Base-by-base conservation (phyloP, 768 basidiomycete species). In the Symmetrospora coprosmae region DNA sequence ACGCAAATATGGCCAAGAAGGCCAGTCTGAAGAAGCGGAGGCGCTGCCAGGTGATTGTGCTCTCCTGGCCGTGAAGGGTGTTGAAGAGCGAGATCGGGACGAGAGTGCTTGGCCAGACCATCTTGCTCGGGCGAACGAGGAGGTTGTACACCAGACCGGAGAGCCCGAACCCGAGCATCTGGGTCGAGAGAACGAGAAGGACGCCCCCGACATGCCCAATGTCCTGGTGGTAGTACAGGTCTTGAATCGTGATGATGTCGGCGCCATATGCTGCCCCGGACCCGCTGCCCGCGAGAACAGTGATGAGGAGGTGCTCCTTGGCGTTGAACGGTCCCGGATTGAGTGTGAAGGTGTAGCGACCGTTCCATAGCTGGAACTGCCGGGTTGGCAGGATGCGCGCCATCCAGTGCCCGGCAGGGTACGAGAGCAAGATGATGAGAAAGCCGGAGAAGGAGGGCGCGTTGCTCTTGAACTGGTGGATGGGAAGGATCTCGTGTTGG, bases 161-260 rank as follows among this genome's bases (percentile, higher is more conserved):
- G 7, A 72, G 47, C 0, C 70, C 70, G 31, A 71, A 72, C 0
- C 71, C 71, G 38, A 72, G 70, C 2, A 72, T 45, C 46, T 72
- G 71, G 0, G 71, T 71, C 9, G 65, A 62, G 2, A 72, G 60
- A 0, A 72, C 65, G 0, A 71, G 64, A 2, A 60, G 52, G 21
- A 67, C 30, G n/a, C 64, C 64, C 14, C 50, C 50, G 33, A 72
- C 39, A 0, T 61, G 47, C 16, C 67, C 67, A 30, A 72, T 65
- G 37, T 69, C 66, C 1, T 64, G 58, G 4, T 71, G 46, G 63
- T 71, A 69, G 65, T 67, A 71, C 16, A 72, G 64, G 2, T 62
- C 56, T 35, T 70, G 69, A 2, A 72, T 67, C 1, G 69, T 61
- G 13, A 71, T 47, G 64, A 72, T 70, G 43, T 72, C 71, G 27